Evolutionary conservation across 2,329 filamentous ascomycete genomes (phyloP).

Genomic region (Hypoxylon sp.): DNA sequence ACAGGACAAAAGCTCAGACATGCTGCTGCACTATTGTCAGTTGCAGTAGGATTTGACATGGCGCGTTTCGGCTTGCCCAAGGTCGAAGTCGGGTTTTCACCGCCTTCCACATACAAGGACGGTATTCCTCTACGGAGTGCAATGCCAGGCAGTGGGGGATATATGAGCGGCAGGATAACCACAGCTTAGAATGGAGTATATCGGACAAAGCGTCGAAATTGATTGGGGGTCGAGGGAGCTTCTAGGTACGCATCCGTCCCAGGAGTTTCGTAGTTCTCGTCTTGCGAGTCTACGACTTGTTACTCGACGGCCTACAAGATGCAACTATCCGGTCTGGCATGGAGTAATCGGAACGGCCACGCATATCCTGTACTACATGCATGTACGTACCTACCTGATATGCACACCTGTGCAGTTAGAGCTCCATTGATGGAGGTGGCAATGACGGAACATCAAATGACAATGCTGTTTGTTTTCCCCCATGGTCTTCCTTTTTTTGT

Average conservation of each 20-base stretch:
- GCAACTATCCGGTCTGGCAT: slow-evolving; percentile 20
- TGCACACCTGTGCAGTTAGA: too few relatives aligned
- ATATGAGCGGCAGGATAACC: slow-evolving; percentile 27
- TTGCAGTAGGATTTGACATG: slow-evolving; percentile 30
- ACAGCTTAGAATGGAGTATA: slow-evolving; percentile 17
- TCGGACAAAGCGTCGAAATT: slow-evolving; percentile 16
- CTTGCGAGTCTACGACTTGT: slow-evolving; percentile 8
- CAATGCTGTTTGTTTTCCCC: too few relatives aligned
- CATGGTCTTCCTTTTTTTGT: too few relatives aligned
- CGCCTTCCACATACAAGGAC: slow-evolving; percentile 15
- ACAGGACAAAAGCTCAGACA: slow-evolving; percentile 16
- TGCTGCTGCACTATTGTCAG: slow-evolving; percentile 27
- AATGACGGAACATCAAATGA: too few relatives aligned
- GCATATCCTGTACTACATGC: too few relatives aligned
- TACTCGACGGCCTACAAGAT: slow-evolving; percentile 13
- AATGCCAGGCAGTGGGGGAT: slow-evolving; percentile 8
- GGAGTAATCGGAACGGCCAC: slow-evolving; percentile 5
- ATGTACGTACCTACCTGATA: background rate
- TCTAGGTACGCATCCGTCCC: slow-evolving; percentile 20
- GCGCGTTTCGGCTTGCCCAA: slow-evolving; percentile 5
- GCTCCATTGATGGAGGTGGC: too few relatives aligned
- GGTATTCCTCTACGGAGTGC: background rate
- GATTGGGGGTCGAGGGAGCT: slow-evolving; percentile 9
- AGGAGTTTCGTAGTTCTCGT: slow-evolving; percentile 11
- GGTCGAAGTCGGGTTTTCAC: slow-evolving; percentile 13